Evolutionary conservation across 1,139 yeast species (phyloP).

Genomic region (Petasospora fabianii): DNA sequence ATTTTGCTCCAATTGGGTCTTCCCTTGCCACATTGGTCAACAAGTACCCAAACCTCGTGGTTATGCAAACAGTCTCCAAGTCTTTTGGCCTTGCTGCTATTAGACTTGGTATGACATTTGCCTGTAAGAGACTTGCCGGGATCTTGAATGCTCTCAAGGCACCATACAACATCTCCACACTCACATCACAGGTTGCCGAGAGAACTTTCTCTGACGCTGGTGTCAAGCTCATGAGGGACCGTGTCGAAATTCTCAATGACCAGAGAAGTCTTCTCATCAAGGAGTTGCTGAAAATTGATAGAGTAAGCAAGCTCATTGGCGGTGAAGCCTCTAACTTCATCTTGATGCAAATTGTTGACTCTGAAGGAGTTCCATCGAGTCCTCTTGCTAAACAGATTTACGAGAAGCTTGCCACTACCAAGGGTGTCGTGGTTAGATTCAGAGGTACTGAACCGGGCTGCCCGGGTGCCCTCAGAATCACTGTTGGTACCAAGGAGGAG

Average conservation of each 20-base stretch:
- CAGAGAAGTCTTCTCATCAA: slow-evolving; percentile 55
- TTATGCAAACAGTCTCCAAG: slow-evolving; percentile 87
- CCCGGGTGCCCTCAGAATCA: slow-evolving; percentile 77
- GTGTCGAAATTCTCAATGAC: slow-evolving; percentile 45
- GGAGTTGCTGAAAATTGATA: slow-evolving; percentile 49
- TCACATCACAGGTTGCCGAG: slow-evolving; percentile 71
- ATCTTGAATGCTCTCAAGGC: slow-evolving; percentile 88
- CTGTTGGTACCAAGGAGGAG: slow-evolving; percentile 81
- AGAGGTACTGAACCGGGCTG: slow-evolving; percentile 92
- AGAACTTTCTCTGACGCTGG: slow-evolving; percentile 67
- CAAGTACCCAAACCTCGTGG: slow-evolving; percentile 78
- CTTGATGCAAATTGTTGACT: slow-evolving; percentile 64
- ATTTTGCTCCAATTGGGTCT: slow-evolving; percentile 65
- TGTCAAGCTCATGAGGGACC: slow-evolving; percentile 52
- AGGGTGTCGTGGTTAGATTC: slow-evolving; percentile 81
- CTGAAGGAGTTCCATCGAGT: slow-evolving; percentile 48
- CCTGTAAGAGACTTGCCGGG: slow-evolving; percentile 54
- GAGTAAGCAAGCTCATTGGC: slow-evolving; percentile 75
- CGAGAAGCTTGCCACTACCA: slow-evolving; percentile 61
- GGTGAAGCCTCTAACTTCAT: slow-evolving; percentile 88
- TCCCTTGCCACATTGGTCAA: slow-evolving; percentile 82
- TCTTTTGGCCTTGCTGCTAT: slow-evolving; percentile 96
- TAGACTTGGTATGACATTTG: slow-evolving; percentile 77
- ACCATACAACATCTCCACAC: slow-evolving; percentile 87
- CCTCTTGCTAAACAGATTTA: slow-evolving; percentile 64